Base-by-base conservation (phyloP, 2,329 filamentous ascomycete genomes). In the Monilinia fructigena region DNA sequence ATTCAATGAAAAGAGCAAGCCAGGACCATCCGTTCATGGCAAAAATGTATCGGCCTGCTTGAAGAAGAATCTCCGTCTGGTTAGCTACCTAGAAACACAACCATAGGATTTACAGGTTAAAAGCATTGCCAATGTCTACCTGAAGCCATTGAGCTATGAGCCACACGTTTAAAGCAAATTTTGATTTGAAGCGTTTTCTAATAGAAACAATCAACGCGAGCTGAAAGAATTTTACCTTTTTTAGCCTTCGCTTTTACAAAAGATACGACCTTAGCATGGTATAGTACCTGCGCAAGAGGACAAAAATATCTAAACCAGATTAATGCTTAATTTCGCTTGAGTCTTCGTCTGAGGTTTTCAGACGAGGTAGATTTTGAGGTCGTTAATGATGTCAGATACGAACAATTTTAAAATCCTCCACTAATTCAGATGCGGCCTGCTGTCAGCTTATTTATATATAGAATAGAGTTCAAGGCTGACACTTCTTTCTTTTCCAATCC, bases 381-480 rank as follows among this genome's bases (percentile, higher is more conserved):
- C 7, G 10, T 20, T 35, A 23, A 42, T 48, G 20, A 35, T 47
- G 11, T 23, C 42, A 10, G n/a, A 59, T 35, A 35, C 20, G 11
- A 7, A 5, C 11, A 23, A n/a, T 26, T 23, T 47, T 11, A 11
- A 26, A 23, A 23, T 60, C 16, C 56, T 18, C n/a, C 42, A 35
- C 28, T 18, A 48, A 48, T 23, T 11, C 42, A 6, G 14, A 54
- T 35, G 18, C 14, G 28, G 12, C 20, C n/a, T 38, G 14, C 8
- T 48, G 28, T 60, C 42, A 48, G 42, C 42, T 60, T 14, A n/a
- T 23, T 60, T 60, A 47, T 58, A 45, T 48, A 48, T 59, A 48
- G 56, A 48, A 35, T 23, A 47, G 6, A 47, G 18, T 20, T 58
- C 16, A 35, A 16, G 26, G 18, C 3, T 31, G 4, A 23, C 20